Evolutionary conservation across 306 rosid species (phyloP).

Genomic region (Quercus bicolor): DNA sequence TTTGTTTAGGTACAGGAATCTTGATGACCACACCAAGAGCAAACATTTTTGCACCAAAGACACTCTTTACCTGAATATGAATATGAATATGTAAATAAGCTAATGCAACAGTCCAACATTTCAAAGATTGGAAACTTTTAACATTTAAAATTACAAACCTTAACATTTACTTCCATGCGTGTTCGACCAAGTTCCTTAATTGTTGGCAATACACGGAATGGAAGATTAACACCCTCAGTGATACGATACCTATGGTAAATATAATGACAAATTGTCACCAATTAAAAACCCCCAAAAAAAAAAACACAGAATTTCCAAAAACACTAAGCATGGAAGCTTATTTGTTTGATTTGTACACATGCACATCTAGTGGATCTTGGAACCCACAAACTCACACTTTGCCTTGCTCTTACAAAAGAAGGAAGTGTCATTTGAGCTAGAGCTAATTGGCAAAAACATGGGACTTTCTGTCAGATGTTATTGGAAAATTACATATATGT

Average conservation of each 20-base stretch:
- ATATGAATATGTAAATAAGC: constrained; percentile 2
- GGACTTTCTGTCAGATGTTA: neutral
- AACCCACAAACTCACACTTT: too few relatives aligned
- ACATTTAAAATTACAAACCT: constrained; percentile 43
- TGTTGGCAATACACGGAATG: constrained; percentile 89
- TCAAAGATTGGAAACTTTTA: constrained; percentile 15
- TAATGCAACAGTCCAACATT: constrained; percentile 2
- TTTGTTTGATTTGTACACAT: neutral
- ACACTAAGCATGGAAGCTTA: neutral
- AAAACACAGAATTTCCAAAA: neutral
- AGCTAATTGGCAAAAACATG: too few relatives aligned
- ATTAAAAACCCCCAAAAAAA: neutral
- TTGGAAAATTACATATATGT: neutral
- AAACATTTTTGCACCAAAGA: constrained; percentile 89
- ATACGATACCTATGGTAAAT: constrained; percentile 68
- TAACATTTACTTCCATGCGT: constrained; percentile 90
- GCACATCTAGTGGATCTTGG: too few relatives aligned
- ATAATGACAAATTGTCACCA: constrained; percentile 5
- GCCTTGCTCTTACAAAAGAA: too few relatives aligned
- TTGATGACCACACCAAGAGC: constrained; percentile 89
- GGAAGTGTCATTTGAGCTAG: too few relatives aligned
- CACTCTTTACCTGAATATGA: constrained; percentile 78
- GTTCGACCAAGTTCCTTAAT: constrained; percentile 94
- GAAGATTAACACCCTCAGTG: constrained; percentile 96
- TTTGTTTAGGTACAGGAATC: constrained; percentile 92